Base-by-base conservation (phyloP, 208 protist species). In the Trypanosoma lewisi region DNA sequence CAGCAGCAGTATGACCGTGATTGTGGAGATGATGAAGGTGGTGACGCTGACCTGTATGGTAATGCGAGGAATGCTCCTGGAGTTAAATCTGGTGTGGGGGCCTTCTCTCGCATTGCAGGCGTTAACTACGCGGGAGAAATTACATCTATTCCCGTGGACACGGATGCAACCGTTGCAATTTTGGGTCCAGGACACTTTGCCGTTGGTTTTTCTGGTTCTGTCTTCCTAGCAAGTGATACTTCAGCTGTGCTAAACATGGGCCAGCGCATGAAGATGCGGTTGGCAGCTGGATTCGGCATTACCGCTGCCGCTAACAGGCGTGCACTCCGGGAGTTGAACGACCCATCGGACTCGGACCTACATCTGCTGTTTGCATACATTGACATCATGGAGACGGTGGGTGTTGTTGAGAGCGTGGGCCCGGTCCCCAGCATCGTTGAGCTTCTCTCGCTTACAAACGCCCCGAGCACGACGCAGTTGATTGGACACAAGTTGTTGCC, bases 61-160 rank as follows among this genome's bases (percentile, higher is more conserved):
- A 25, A 12, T 51, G 7, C 42, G 2, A 0, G n/a, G 28, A 25
- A 25, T 6, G 53, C 34, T 25, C 14, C n/a, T 48, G 25, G 45
- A 5, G 47, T 72, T 39, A 27, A 21, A 23, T 53, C 77, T 12
- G 86, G 86, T 4, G 57, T 67, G 2, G 83, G 83, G 50, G 62
- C 71, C 44, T 77, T 80, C 27, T 83, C 85, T 8, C 80, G 55
- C 36, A 67, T 91, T 31, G 79, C 89, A 16, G 85, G 76, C 50
- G 81, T 94, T 64, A 90, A 82, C 59, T 37, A 57, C 11, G 72
- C 76, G 6, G 88, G 88, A 3, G 81, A 91, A 67, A 45, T 94
- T 7, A 67, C 70, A 25, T 69, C 65, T 2, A 77, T 89, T 47
- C 81, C 83, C 21, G 73, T 87, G 19, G 77, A 89, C 34, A 62